Conservation (phyloP, 129 eudicot species). For the Pulicaria dysenterica region DNA sequence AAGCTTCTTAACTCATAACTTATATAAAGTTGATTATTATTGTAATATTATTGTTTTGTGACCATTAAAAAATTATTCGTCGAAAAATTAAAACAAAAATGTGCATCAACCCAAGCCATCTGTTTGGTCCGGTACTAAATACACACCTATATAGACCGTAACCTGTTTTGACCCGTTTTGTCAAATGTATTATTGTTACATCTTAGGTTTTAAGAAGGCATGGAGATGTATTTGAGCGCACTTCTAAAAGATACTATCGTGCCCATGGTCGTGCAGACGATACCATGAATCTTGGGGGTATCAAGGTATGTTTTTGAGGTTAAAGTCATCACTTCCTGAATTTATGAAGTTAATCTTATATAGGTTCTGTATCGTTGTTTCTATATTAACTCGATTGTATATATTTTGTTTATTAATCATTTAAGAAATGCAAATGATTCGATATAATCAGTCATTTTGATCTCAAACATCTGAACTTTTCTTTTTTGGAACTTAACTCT, state of each 20-base stretch:
- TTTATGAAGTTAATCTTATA: not conserved
- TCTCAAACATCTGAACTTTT: too few relatives aligned
- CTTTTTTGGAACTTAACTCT: not conserved
- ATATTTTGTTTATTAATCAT: not conserved
- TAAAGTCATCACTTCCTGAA: constrained; percentile 2
- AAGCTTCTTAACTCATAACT: not conserved
- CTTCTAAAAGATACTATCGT: constrained; percentile 73
- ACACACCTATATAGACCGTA: not conserved
- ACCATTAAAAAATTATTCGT: not conserved
- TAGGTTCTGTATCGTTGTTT: not conserved
- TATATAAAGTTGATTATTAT: not conserved
- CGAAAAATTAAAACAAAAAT: not conserved
- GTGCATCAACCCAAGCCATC: not conserved
- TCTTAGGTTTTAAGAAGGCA: constrained; percentile 83
- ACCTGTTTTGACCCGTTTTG: not conserved
- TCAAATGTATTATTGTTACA: not conserved
- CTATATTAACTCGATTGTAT: not conserved
- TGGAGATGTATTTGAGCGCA: constrained; percentile 87
- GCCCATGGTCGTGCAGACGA: constrained; percentile 99
- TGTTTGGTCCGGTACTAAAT: not conserved
- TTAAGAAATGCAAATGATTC: not conserved
- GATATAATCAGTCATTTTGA: not conserved
- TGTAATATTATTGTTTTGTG: not conserved
- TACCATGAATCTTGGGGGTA: constrained; percentile 99
- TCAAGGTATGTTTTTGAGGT: constrained; percentile 56